These are phyloP conservation scores for Rhodofomes roseus DNA, from an alignment of 1,284 basidiomycete genomes.

Conservation along the genomic window DNA sequence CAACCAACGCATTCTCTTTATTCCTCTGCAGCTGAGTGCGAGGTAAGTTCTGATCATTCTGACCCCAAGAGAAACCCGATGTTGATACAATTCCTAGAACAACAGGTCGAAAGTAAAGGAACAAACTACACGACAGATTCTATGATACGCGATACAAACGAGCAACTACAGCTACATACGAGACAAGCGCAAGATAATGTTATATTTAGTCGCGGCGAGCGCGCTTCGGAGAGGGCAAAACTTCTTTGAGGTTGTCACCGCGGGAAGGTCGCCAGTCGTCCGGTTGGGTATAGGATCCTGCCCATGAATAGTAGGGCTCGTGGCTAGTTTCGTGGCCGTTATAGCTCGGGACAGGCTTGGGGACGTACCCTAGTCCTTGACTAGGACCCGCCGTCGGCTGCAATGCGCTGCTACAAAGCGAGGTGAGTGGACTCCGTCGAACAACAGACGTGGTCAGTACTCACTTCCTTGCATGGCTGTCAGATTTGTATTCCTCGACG, in stretches of 20 bases:
- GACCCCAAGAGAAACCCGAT: not conserved
- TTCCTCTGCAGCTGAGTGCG: not conserved
- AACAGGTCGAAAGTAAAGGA: not conserved
- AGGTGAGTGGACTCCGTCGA: too few relatives aligned
- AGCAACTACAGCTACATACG: too few relatives aligned
- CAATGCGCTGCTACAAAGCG: too few relatives aligned
- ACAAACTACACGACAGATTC: too few relatives aligned
- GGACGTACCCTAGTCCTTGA: not conserved
- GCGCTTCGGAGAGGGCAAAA: not conserved
- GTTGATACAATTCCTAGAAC: not conserved
- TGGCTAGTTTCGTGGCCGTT: not conserved
- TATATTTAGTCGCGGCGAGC: not conserved
- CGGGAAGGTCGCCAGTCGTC: not conserved
- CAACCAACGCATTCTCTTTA: too few relatives aligned
- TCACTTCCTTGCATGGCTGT: too few relatives aligned
- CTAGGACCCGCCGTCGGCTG: too few relatives aligned
- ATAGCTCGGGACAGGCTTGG: not conserved
- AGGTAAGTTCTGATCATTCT: not conserved
- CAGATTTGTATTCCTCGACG: too few relatives aligned
- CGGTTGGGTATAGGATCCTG: not conserved
- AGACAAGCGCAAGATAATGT: not conserved
- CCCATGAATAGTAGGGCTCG: not conserved
- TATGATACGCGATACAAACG: too few relatives aligned
- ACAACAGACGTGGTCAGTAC: too few relatives aligned
- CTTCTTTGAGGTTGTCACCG: not conserved